Conservation (phyloP, 306 rosid genomes). For the Cucurbita ficifolia region DNA sequence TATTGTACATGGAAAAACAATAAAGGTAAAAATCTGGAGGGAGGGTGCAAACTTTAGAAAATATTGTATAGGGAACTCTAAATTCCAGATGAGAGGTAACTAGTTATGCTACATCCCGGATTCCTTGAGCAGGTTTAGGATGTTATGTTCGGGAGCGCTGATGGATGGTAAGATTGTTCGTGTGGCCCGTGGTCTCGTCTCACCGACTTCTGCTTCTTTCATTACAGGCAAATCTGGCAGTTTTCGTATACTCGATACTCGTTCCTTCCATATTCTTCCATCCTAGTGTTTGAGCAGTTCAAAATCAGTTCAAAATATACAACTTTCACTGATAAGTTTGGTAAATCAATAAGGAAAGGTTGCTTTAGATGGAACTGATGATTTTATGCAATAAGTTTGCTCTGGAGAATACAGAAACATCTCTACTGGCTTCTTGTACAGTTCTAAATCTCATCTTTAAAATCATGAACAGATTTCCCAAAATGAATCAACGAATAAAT, state of each 20-base stretch:
- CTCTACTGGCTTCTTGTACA: background rate
- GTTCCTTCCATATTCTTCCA: conserved; percentile 93
- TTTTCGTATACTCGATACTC: conserved; percentile 54
- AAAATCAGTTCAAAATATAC: conserved; percentile 5
- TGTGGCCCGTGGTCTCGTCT: conserved; percentile 29
- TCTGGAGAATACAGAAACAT: background rate
- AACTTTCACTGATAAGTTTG: background rate
- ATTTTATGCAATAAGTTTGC: background rate
- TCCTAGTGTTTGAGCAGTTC: conserved; percentile 36
- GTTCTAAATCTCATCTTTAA: background rate
- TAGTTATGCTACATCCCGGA: conserved; percentile 47
- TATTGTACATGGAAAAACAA: conserved; percentile 5
- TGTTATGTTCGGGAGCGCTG: conserved; percentile 85
- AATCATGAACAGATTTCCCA: background rate
- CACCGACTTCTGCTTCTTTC: conserved; percentile 52
- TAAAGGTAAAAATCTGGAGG: background rate
- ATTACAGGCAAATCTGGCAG: conserved; percentile 61
- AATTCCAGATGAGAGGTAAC: conserved; percentile 14
- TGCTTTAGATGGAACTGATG: background rate
- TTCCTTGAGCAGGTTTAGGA: conserved; percentile 79
- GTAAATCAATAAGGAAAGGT: background rate
- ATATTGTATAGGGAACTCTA: background rate
- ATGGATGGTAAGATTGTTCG: conserved; percentile 66
- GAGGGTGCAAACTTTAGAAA: background rate
- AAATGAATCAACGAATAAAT: background rate